Conservation (phyloP, 371 early-diverging fungal species). For the Actinomortierella wolfii region DNA sequence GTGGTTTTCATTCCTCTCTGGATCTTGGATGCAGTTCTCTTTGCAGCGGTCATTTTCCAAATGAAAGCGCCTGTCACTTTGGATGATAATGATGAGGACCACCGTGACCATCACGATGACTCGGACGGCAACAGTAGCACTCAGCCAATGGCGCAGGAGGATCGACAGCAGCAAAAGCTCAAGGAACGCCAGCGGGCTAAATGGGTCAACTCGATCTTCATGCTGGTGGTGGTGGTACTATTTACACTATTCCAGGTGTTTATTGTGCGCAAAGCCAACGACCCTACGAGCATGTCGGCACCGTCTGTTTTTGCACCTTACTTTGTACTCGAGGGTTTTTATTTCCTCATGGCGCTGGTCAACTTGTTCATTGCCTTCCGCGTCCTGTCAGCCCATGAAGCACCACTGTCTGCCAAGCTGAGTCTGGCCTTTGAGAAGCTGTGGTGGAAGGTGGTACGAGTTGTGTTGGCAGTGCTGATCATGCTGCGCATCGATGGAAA, state of each 20-base stretch:
- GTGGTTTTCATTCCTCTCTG: slow-evolving; percentile 85
- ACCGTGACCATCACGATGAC: slow-evolving; percentile 10
- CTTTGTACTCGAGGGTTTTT: slow-evolving; percentile 19
- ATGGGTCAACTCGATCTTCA: slow-evolving; percentile 15
- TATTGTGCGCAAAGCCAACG: slow-evolving; percentile 56
- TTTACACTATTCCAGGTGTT: slow-evolving; percentile 56
- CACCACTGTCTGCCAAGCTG: slow-evolving; percentile 10
- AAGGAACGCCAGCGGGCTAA: slow-evolving; percentile 17
- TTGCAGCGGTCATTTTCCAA: slow-evolving; percentile 39
- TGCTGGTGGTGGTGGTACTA: slow-evolving; percentile 42
- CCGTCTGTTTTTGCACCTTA: slow-evolving; percentile 45
- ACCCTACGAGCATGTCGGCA: slow-evolving; percentile 29
- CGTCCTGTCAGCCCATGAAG: slow-evolving; percentile 2
- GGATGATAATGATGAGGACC: slow-evolving; percentile 41
- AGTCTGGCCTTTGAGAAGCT: slow-evolving; percentile 52
- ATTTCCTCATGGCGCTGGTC: slow-evolving; percentile 25
- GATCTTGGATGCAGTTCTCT: slow-evolving; percentile 61
- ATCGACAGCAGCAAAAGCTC: slow-evolving; percentile 33
- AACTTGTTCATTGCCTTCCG: slow-evolving; percentile 7
- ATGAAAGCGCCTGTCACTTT: slow-evolving; percentile 35
- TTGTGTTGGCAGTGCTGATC: slow-evolving; percentile 63
- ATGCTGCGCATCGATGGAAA: slow-evolving; percentile 61
- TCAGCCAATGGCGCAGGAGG: slow-evolving; percentile 10
- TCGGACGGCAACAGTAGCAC: background rate
- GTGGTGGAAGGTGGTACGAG: slow-evolving; percentile 63